Conservation (phyloP, 139 green algal genomes). For the Eudorina sp. region DNA sequence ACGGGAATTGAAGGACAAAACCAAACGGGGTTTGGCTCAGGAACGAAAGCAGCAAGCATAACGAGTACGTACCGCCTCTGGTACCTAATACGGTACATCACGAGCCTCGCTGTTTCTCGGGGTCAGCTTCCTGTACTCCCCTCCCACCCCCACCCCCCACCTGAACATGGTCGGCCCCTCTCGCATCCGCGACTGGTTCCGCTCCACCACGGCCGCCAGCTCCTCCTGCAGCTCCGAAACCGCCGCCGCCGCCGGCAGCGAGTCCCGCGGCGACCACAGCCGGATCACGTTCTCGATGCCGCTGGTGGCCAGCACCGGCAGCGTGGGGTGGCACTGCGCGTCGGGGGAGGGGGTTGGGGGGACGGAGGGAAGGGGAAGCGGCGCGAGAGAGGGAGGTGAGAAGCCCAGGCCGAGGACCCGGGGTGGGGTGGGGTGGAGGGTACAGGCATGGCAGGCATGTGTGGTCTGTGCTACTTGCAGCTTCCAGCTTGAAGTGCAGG, state of each 20-base stretch:
- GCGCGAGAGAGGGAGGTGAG: too few species aligned
- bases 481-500: too few species aligned
- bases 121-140: neutral
- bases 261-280: conserved; percentile 64
- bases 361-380: too few species aligned
- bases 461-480: too few species aligned
- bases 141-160: neutral
- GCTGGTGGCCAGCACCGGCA: conserved; percentile 84
- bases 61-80: neutral
- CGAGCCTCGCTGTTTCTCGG: too few species aligned
- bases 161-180: conserved; percentile 56
- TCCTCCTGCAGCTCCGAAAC: conserved; percentile 9
- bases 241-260: neutral
- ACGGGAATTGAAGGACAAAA: neutral
- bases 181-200: conserved; percentile 67
- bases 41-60: neutral
- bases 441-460: too few species aligned
- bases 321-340: conserved; percentile 77
- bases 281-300: conserved; percentile 86
- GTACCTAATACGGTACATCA: neutral
- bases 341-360: too few species aligned
- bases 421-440: too few species aligned
- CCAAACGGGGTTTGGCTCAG: neutral
- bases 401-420: too few species aligned
- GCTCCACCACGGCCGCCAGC: conserved; percentile 40